A percentile compares a stretch with the other conserved stretches of the same genome.
Evolutionary conservation across 2,329 filamentous ascomycete genomes (phyloP).

Genomic region (Pseudogymnoascus sp.): DNA sequence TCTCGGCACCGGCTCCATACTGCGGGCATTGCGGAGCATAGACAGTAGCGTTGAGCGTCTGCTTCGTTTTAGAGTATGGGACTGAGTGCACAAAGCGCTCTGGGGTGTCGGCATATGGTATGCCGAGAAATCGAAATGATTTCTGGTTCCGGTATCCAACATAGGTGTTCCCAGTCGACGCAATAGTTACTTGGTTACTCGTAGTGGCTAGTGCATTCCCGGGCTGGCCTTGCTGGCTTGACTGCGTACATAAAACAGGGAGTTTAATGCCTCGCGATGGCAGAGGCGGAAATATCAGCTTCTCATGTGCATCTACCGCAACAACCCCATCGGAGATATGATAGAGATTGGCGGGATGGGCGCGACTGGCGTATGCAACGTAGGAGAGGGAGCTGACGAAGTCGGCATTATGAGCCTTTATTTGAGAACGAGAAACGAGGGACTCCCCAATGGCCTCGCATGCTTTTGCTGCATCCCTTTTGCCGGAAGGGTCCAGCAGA

Average conservation of each 20-base stretch:
- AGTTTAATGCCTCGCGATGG: slow-evolving; percentile 27
- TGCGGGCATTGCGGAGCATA: slow-evolving; percentile 31
- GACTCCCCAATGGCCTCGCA: slow-evolving; percentile 42
- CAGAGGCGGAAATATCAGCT: slow-evolving; percentile 30
- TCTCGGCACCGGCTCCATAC: slow-evolving; percentile 29
- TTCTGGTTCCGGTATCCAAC: slow-evolving; percentile 46
- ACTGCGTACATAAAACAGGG: slow-evolving; percentile 46
- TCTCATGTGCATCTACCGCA: slow-evolving; percentile 26
- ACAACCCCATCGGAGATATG: slow-evolving; percentile 37
- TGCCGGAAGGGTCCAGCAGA: slow-evolving; percentile 37
- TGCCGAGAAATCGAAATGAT: slow-evolving; percentile 35
- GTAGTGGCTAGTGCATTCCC: slow-evolving; percentile 28
- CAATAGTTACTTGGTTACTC: slow-evolving; percentile 34
- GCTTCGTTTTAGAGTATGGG: slow-evolving; percentile 36
- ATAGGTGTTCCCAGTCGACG: slow-evolving; percentile 38
- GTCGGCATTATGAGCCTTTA: slow-evolving; percentile 38
- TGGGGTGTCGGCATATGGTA: slow-evolving; percentile 22
- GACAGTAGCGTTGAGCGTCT: slow-evolving; percentile 38
- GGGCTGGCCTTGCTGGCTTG: slow-evolving; percentile 29
- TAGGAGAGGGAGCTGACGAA: slow-evolving; percentile 40
- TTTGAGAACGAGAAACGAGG: slow-evolving; percentile 35
- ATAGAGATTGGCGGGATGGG: slow-evolving; percentile 32
- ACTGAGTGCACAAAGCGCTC: slow-evolving; percentile 32
- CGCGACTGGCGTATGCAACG: slow-evolving; percentile 35
- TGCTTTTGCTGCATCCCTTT: slow-evolving; percentile 33